Evolutionary conservation across 1,139 yeast genomes (phyloP), one percentile per base, ranked within the genome.

Genomic region (Candida sojae): DNA sequence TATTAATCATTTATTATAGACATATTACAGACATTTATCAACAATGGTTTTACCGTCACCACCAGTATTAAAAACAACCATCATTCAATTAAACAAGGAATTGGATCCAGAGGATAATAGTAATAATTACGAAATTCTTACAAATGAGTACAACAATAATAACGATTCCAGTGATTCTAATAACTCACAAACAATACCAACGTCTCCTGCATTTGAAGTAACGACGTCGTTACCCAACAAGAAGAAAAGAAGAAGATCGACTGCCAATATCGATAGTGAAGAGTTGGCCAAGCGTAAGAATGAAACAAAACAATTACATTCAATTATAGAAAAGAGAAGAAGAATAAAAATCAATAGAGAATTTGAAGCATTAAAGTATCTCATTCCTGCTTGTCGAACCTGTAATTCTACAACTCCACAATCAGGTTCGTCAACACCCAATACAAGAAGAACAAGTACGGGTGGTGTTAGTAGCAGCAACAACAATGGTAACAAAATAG

Each of bases 271-370:
- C 7, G 80, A 79, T 41, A 73, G 78, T 28, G 80, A 79, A 48
- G 87, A 82, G 57, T 59, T 80, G 45, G 84, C 80, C 41, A 75
- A 76, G 56, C 68, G 86, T 42, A 76, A 77, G 51, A 71, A 75
- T 50, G 88, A 86, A 54, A 87, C 69, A 64, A 75, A 74, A 53
- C 79, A 75, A 58, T 83, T 89, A 31, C 96, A 88, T 63, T 83
- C 90, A 6, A 84, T 86, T 42, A 88, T 88, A 53, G 96, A 88
- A 62, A 86, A 89, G 58, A 80, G 90, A 57, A 75, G 96, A 56
- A 71, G 96, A 48, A 79, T 85, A 49, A 86, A 87, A 62, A 86
- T 88, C 71, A 88, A 88, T 64, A 73, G 92, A 50, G 95, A 88
- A 63, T 88, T 88, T 62, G 95, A 87, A 60, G 91, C 93, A 2